Base-by-base conservation (phyloP, 148 eudicot genomes). In the Rhododendron griersonianum region DNA sequence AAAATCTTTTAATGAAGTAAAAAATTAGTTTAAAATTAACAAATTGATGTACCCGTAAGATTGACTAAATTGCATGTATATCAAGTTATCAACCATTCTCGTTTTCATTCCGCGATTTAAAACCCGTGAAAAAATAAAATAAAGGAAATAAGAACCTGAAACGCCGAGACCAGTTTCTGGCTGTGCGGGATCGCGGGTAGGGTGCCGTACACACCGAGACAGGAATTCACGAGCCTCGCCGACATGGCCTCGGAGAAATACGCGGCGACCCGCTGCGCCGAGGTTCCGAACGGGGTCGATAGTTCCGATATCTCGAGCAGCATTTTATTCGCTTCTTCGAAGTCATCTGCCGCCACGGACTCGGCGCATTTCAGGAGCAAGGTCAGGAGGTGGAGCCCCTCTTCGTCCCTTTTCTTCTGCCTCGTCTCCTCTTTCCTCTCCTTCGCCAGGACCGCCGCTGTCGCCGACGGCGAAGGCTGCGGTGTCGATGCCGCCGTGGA, bases 241-340 rank as follows among this genome's bases (percentile, higher is more conserved):
- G 99, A 97, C 98, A 97, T 97, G 37, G 98, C 99, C 81, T 95
- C 98, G 0, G 99, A 97, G 91, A 97, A 97, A 55, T 97, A 97
- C 0, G 99, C 96, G 1, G 98, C 99, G 1, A 97, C 98, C 10
- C 99, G 91, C 82, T 97, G 99, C 0, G 98, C 99, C 0, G 99
- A 95, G 0, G 99, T 95, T 0, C 98, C 98, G 78, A 91, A 95
- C 0, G 99, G 99, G 8, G 98, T 93, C 2, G 99, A 94, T 10
- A 93, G 92, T 55, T 97, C 91, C 23, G 99, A 92, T 77, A 97
- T 93, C 84, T 97, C 98, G 1, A 93, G 85, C 0, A 97, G 92
- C 94, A 94, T 95, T 25, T 84, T 93, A 82, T 93, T 94, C 0
- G 99, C 98, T 33, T 95, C 96, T 1, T 94, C 95, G 13, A 89